phyloP scores from a whole-genome alignment of 2,329 filamentous ascomycete genomes.

The Blastomyces silverae region DNA sequence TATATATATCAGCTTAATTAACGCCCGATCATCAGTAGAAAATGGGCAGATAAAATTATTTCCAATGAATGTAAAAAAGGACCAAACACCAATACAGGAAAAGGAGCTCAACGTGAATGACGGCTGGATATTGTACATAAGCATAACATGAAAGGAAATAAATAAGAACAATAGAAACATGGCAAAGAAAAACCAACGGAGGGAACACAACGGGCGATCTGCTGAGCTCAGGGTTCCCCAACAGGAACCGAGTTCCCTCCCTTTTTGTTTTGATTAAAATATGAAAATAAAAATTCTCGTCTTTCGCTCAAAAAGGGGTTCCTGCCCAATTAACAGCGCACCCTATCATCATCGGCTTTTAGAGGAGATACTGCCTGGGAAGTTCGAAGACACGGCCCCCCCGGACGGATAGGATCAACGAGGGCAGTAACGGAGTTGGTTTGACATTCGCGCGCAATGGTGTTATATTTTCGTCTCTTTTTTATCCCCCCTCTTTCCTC shows the following conservation, averaged over 20 bases:
- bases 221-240: background rate
- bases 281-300: background rate
- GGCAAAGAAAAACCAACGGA: background rate
- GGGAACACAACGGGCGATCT: background rate
- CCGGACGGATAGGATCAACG: background rate
- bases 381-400: background rate
- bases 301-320: background rate
- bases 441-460: background rate
- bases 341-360: background rate
- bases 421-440: background rate
- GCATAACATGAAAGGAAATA: background rate
- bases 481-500: background rate
- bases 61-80: slow-evolving; percentile 1
- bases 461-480: background rate
- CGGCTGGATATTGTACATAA: slow-evolving; percentile 13
- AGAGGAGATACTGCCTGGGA: background rate
- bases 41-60: background rate
- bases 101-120: slow-evolving; percentile 8
- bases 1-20: background rate
- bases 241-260: background rate
- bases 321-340: background rate
- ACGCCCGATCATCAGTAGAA: background rate
- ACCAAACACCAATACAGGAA: background rate
- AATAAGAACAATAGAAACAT: background rate
- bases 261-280: background rate